Conservation (phyloP, 352 stramenopile species). For the Thraustochytrium sp. region DNA sequence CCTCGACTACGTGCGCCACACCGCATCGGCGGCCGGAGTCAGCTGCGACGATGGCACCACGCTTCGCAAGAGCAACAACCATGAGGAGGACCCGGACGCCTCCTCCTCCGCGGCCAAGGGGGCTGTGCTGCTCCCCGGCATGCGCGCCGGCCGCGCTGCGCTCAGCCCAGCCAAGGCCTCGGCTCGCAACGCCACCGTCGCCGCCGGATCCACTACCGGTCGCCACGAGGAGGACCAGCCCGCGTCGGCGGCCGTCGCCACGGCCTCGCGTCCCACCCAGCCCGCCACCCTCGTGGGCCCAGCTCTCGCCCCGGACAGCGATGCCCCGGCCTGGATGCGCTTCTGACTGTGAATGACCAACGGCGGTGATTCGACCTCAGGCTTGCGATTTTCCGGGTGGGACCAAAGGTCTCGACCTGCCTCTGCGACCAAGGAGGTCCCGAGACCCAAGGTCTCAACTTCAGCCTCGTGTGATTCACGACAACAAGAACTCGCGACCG, state of each 20-base stretch:
- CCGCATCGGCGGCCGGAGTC: neutral
- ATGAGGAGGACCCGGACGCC: constrained; percentile 19
- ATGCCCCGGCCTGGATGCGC: constrained; percentile 16
- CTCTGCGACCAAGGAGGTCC: no score
- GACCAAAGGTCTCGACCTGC: no score
- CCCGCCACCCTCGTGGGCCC: neutral
- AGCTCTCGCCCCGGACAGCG: constrained; percentile 21
- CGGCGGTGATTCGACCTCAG: no score
- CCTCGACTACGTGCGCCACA: constrained; percentile 26
- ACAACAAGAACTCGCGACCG: no score
- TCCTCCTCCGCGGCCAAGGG: neutral
- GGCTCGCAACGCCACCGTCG: neutral
- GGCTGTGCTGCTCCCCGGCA: neutral
- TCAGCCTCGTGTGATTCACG: no score
- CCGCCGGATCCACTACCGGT: neutral
- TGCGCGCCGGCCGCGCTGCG: neutral
- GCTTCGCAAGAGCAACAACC: constrained; percentile 22
- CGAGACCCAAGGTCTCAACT: no score
- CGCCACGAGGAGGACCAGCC: neutral
- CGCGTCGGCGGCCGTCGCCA: neutral
- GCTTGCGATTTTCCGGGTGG: no score
- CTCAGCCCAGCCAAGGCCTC: neutral
- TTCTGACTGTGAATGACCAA: neutral
- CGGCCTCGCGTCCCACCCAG: neutral
- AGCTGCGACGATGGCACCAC: neutral